Conservation (phyloP, 352 stramenopile species). For the Globisporangium splendens region DNA sequence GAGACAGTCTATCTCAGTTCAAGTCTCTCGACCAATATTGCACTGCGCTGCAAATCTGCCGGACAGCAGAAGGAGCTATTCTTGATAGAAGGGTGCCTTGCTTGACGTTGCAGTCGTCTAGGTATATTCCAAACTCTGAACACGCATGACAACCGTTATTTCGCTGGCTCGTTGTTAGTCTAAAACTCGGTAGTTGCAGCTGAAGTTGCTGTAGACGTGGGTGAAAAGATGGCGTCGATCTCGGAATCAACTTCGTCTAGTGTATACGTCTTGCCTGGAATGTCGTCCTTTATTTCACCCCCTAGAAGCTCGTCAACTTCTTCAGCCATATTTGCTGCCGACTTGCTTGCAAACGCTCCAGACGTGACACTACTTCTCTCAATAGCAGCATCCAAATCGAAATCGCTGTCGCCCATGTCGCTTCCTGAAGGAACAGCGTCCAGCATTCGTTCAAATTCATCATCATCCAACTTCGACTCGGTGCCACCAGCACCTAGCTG, state of each 20-base stretch:
- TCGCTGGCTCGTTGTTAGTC: too few species aligned
- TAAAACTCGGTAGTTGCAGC: too few species aligned
- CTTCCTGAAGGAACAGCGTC: background rate
- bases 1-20: too few species aligned
- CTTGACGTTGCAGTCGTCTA: too few species aligned
- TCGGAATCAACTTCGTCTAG: conserved; percentile 9
- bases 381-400: conserved; percentile 6
- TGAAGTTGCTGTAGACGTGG: background rate
- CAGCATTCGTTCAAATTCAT: conserved; percentile 7
- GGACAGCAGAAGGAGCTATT: too few species aligned
- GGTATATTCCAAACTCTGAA: too few species aligned
- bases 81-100: too few species aligned
- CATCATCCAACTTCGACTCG: background rate
- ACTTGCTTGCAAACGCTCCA: background rate
- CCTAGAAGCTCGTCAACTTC: conserved; percentile 9
- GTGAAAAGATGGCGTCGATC: conserved; percentile 8
- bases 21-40: too few species aligned
- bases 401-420: background rate
- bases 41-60: too few species aligned
- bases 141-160: too few species aligned
- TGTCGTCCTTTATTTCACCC: background rate
- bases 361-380: background rate
- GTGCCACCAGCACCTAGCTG: too few species aligned
- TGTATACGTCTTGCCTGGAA: background rate
- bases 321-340: background rate